phyloP scores from a whole-genome alignment of 805 yeast genomes.

The Ogataea nakhonphanomensis region DNA sequence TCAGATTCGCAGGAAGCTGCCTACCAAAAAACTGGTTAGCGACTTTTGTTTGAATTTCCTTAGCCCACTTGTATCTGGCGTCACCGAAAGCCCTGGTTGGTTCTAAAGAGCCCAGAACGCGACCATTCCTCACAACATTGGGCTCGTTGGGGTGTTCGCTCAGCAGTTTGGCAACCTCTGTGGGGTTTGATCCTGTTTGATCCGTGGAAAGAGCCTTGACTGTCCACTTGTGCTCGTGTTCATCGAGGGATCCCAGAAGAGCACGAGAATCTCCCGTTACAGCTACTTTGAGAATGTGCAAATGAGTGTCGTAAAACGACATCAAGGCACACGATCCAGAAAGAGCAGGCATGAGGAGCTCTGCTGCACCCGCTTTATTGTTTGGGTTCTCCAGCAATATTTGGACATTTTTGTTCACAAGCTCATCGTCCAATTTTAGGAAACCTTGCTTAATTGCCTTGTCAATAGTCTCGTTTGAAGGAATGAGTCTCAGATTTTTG shows the following conservation, averaged over 20 bases:
- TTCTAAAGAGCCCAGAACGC: conserved; percentile 89
- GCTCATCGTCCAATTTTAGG: conserved; percentile 76
- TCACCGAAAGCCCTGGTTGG: conserved; percentile 98
- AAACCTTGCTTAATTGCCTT: conserved; percentile 80
- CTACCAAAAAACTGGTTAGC: conserved; percentile 81
- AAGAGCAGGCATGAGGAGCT: conserved; percentile 82
- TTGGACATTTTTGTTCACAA: conserved; percentile 72
- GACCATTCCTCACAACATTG: conserved; percentile 76
- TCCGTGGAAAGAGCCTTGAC: conserved; percentile 84
- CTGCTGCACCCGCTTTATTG: conserved; percentile 62
- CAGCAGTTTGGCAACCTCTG: conserved; percentile 78
- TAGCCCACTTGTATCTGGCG: conserved; percentile 84
- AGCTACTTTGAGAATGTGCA: conserved; percentile 76
- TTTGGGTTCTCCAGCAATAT: conserved; percentile 66
- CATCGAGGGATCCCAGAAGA: conserved; percentile 63
- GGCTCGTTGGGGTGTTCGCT: conserved; percentile 92
- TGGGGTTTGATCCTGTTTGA: conserved; percentile 89
- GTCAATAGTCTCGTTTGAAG: conserved; percentile 68
- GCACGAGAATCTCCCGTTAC: conserved; percentile 97
- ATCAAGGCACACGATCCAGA: conserved; percentile 93
- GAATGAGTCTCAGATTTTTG: conserved; percentile 52
- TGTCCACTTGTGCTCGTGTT: conserved; percentile 70
- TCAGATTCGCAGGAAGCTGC: conserved; percentile 63
- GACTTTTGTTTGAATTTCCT: conserved; percentile 65
- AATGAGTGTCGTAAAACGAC: conserved; percentile 77